Percentiles rank a stretch among this genome's conserved stretches.
Conservation (phyloP, 2,329 filamentous ascomycete genomes). For the Cercospora janseana region DNA sequence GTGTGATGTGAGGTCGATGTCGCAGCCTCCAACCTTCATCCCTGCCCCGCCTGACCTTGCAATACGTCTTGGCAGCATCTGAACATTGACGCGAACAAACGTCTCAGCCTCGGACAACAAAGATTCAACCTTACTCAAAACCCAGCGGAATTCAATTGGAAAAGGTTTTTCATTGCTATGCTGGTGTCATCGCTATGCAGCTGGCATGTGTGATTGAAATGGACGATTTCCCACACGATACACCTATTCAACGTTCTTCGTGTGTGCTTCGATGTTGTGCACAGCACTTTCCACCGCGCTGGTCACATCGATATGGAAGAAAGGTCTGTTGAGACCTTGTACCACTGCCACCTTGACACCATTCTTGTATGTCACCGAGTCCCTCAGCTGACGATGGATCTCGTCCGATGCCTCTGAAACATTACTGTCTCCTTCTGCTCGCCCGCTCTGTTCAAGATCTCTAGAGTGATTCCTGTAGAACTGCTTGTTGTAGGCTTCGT, state of each 20-base stretch:
- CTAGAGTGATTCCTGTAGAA: slow-evolving; percentile 36
- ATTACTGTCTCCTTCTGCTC: slow-evolving; percentile 24
- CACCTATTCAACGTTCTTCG: slow-evolving; percentile 2
- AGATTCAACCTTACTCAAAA: too few species aligned
- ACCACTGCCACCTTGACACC: slow-evolving; percentile 60
- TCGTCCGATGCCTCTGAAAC: slow-evolving; percentile 30
- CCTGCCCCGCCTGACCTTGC: slow-evolving; percentile 1
- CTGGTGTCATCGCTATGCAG: neutral
- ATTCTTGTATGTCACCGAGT: slow-evolving; percentile 43
- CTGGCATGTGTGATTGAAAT: neutral
- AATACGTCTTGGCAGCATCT: too few species aligned
- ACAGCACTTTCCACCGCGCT: slow-evolving; percentile 85
- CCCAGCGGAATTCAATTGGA: too few species aligned
- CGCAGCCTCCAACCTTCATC: neutral
- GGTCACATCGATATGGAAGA: slow-evolving; percentile 92
- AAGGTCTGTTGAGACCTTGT: slow-evolving; percentile 80
- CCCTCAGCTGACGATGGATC: slow-evolving; percentile 47
- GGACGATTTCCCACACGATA: too few species aligned
- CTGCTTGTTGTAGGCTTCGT: slow-evolving; percentile 60
- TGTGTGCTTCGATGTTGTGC: slow-evolving; percentile 55
- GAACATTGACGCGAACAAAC: too few species aligned
- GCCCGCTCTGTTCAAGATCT: slow-evolving; percentile 32
- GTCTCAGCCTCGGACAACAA: too few species aligned
- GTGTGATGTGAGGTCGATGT: neutral
- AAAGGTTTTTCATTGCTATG: neutral